Evolutionary conservation across 2,329 filamentous ascomycete species (phyloP).

Genomic region (Cryphonectria nitschkei): DNA sequence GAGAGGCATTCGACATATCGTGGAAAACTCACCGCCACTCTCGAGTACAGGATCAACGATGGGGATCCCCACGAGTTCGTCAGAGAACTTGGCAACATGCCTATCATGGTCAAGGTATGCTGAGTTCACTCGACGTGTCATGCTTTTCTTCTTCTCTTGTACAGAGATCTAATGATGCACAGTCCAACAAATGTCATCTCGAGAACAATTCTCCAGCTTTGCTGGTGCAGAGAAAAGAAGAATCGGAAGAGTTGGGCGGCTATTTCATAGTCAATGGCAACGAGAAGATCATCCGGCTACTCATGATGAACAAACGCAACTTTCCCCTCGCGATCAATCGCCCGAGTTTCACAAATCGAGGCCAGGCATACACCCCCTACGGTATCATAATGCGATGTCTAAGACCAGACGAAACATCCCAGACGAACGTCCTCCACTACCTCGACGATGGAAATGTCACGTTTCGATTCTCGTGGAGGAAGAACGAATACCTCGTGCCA

Average conservation of each 20-base stretch:
- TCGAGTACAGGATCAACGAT: conserved; percentile 87
- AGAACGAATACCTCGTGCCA: conserved; percentile 94
- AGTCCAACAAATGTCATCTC: conserved; percentile 91
- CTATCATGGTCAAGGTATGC: conserved; percentile 87
- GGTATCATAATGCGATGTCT: conserved; percentile 92
- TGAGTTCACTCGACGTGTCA: conserved; percentile 25
- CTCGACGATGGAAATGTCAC: conserved; percentile 94
- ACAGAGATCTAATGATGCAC: conserved; percentile 7
- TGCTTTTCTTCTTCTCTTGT: not conserved
- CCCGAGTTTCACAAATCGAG: conserved; percentile 86
- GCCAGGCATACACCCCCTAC: conserved; percentile 82
- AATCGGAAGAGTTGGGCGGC: conserved; percentile 92
- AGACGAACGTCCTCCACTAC: conserved; percentile 97
- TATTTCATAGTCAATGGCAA: conserved; percentile 98
- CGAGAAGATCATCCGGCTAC: conserved; percentile 92
- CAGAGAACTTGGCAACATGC: conserved; percentile 84
- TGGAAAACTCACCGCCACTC: conserved; percentile 78
- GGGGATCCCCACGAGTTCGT: conserved; percentile 82
- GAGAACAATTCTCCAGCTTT: conserved; percentile 81
- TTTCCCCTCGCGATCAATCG: conserved; percentile 94
- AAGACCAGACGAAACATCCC: conserved; percentile 94
- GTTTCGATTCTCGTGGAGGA: conserved; percentile 96
- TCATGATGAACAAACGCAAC: conserved; percentile 88
- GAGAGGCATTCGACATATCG: conserved; percentile 92
- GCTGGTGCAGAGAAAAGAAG: conserved; percentile 86